phyloP scores from a whole-genome alignment of 371 early-diverging fungal species.

The Apophysomyces sp. region DNA sequence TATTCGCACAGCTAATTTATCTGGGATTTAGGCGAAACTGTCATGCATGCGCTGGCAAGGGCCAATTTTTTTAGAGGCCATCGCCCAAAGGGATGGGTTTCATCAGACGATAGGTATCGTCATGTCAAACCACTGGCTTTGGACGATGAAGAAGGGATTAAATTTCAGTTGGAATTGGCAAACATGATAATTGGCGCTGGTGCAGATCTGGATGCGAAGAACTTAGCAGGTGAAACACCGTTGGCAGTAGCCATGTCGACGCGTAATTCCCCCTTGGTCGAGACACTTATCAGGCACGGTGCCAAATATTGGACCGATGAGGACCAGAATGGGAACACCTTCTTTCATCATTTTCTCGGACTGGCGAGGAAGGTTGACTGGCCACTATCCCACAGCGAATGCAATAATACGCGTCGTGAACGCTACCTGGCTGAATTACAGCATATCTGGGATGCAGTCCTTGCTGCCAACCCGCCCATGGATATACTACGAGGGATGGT shows the following conservation, averaged over 20 bases:
- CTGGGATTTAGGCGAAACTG: conserved; percentile 28
- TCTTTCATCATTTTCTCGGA: conserved; percentile 38
- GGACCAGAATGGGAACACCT: conserved; percentile 26
- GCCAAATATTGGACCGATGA: conserved; percentile 27
- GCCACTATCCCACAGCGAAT: conserved; percentile 4
- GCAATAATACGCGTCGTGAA: not conserved
- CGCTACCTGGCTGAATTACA: conserved; percentile 5
- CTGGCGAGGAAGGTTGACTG: conserved; percentile 6
- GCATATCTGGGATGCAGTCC: conserved; percentile 12
- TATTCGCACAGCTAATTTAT: not conserved
- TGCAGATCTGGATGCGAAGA: conserved; percentile 29
- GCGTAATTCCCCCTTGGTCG: conserved; percentile 26
- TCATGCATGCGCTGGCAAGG: conserved; percentile 42
- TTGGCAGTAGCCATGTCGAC: conserved; percentile 36
- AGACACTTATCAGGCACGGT: conserved; percentile 27
- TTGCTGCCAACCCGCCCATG: not conserved
- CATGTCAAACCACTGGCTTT: conserved; percentile 8
- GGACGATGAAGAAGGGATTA: conserved; percentile 35
- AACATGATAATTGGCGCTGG: conserved; percentile 25
- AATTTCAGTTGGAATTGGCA: conserved; percentile 23
- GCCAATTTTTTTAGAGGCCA: conserved; percentile 13
- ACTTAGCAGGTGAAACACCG: conserved; percentile 41
- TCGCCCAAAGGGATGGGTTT: conserved; percentile 14
- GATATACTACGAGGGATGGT: not conserved
- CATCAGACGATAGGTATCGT: not conserved